Conservation (phyloP, 208 protist species). For the Trypanosoma lewisi region DNA sequence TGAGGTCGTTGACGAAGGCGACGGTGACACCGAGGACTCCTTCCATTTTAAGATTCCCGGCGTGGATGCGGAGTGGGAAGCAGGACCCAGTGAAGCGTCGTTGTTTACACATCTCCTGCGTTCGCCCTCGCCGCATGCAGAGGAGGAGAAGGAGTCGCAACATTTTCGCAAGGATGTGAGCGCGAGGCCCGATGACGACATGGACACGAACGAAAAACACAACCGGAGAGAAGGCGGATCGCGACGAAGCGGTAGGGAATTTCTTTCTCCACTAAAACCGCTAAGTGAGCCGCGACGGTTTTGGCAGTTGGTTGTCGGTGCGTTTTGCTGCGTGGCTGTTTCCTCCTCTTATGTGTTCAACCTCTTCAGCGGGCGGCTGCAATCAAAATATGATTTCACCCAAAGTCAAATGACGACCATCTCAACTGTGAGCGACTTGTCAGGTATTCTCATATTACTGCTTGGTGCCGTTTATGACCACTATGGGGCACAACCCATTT, state of each 20-base stretch:
- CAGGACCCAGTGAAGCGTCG: neutral
- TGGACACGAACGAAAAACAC: no score
- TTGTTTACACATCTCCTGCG: neutral
- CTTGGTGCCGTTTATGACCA: constrained; percentile 69
- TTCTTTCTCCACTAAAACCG: neutral
- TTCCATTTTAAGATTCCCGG: neutral
- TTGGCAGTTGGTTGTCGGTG: constrained; percentile 55
- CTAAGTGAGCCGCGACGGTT: constrained; percentile 58
- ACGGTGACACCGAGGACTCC: neutral
- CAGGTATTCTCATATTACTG: constrained; percentile 54
- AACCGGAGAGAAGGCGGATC: neutral
- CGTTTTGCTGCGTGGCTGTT: constrained; percentile 56
- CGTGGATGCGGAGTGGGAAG: constrained; percentile 2
- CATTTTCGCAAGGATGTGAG: no score
- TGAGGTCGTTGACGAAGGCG: no score
- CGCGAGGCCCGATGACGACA: neutral
- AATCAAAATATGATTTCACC: constrained; percentile 67
- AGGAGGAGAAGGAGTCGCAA: neutral
- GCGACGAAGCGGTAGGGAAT: neutral
- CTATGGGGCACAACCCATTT: constrained; percentile 68
- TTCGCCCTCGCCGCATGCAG: neutral
- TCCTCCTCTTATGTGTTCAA: constrained; percentile 77
- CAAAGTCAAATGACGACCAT: constrained; percentile 79
- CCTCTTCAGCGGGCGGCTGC: constrained; percentile 67
- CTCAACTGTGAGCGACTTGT: constrained; percentile 45